These are phyloP conservation scores for Centella asiatica DNA, from an alignment of 129 eudicot genomes.

Conservation along the genomic window DNA sequence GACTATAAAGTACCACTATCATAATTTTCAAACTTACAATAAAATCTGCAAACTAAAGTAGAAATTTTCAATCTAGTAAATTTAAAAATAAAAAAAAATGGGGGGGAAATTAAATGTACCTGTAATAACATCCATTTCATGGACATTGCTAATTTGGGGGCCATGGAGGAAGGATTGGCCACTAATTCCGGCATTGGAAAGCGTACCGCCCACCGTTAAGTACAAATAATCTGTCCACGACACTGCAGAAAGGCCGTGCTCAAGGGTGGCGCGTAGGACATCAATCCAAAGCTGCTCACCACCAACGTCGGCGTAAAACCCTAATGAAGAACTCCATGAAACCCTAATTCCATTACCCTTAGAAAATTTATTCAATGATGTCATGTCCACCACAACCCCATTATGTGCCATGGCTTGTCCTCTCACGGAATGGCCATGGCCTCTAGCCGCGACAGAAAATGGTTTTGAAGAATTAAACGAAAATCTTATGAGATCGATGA, in stretches of 20 bases:
- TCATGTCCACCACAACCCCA: constrained; percentile 7
- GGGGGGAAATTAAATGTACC: constrained; percentile 12
- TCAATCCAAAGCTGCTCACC: constrained; percentile 53
- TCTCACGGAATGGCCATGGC: constrained; percentile 4
- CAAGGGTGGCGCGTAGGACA: constrained; percentile 27
- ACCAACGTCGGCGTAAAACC: constrained; percentile 39
- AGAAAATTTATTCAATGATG: too few relatives aligned
- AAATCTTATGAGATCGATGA: constrained; percentile 21
- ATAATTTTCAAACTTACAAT: too few relatives aligned
- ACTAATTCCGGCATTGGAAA: constrained; percentile 52
- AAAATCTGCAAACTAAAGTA: too few relatives aligned
- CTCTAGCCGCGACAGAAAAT: constrained; percentile 10
- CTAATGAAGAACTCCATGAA: too few relatives aligned
- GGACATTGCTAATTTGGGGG: constrained; percentile 47
- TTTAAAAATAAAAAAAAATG: too few relatives aligned
- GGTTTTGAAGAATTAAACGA: constrained; percentile 26
- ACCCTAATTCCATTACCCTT: neutral
- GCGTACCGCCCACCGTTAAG: constrained; percentile 45
- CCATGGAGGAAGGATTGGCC: constrained; percentile 48
- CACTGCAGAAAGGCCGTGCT: constrained; percentile 37
- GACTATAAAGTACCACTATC: too few relatives aligned
- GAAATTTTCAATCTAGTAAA: too few relatives aligned
- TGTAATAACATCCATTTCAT: constrained; percentile 45
- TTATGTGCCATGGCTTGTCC: neutral
- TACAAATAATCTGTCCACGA: constrained; percentile 56